Evolutionary conservation across 169 alveolate genomes (phyloP).

Genomic region (Plasmodium chabaudi): DNA sequence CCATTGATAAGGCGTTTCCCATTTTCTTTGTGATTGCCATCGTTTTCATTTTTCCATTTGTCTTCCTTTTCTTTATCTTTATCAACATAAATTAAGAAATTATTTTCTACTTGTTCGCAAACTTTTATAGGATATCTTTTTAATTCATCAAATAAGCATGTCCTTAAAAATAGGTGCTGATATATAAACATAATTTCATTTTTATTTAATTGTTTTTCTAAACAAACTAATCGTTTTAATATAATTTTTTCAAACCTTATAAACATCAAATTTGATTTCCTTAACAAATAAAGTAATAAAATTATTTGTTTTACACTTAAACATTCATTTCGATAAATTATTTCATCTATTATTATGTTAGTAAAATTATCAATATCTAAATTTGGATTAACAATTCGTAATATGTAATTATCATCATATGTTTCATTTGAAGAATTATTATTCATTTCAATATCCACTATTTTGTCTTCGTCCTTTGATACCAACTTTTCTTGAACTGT

Average conservation of each 20-base stretch:
- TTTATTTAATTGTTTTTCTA: conserved; percentile 17
- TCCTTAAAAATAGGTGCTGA: conserved; percentile 59
- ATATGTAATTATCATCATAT: too few species aligned
- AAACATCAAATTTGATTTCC: conserved; percentile 15
- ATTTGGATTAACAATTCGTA: background rate
- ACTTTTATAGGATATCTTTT: conserved; percentile 13
- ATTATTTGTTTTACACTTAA: conserved; percentile 42
- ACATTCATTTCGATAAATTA: conserved; percentile 60
- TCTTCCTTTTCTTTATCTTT: background rate
- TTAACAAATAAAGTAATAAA: conserved; percentile 15
- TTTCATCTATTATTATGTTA: conserved; percentile 45
- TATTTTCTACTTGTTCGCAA: conserved; percentile 10
- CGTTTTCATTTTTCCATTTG: background rate
- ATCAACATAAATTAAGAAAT: background rate
- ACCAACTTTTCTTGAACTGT: background rate
- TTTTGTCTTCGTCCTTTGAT: background rate
- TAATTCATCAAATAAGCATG: conserved; percentile 47
- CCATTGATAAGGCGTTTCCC: background rate
- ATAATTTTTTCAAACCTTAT: conserved; percentile 48
- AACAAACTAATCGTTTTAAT: conserved; percentile 43
- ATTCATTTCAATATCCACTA: background rate
- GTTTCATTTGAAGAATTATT: background rate
- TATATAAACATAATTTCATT: conserved; percentile 55
- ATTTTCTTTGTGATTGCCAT: background rate
- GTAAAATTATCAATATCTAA: conserved; percentile 17